Evolutionary conservation across 2,329 filamentous ascomycete genomes (phyloP).

Genomic region (Stylonectria norvegica): DNA sequence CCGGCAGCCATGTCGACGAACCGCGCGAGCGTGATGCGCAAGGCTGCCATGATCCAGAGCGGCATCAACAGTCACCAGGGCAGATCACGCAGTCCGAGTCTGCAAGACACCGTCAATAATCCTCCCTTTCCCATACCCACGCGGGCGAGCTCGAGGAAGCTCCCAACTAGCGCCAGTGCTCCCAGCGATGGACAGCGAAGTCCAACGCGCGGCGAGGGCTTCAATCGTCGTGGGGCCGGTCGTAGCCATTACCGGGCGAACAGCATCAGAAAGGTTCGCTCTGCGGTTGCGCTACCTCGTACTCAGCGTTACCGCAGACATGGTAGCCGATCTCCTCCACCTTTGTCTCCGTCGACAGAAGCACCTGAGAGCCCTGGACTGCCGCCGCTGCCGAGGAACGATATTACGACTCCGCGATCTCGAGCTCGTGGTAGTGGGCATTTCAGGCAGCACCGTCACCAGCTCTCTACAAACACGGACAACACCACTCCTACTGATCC

Average conservation of each 20-base stretch:
- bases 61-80: constrained; percentile 67
- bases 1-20: constrained; percentile 36
- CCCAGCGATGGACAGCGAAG: constrained; percentile 72
- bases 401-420: constrained; percentile 60
- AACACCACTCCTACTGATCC: constrained; percentile 44
- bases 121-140: constrained; percentile 93
- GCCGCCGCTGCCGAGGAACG: constrained; percentile 71
- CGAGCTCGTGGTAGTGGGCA: constrained; percentile 39
- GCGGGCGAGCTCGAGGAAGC: constrained; percentile 79
- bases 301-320: constrained; percentile 48
- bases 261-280: constrained; percentile 80
- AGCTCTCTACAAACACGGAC: constrained; percentile 58
- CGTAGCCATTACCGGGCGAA: constrained; percentile 51
- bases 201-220: constrained; percentile 62
- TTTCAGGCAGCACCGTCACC: constrained; percentile 49
- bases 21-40: constrained; percentile 65
- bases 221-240: constrained; percentile 50
- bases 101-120: constrained; percentile 54
- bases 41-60: constrained; percentile 75
- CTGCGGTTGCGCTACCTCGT: constrained; percentile 68
- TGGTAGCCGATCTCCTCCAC: constrained; percentile 59
- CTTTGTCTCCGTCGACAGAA: constrained; percentile 65
- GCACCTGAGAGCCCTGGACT: constrained; percentile 65
- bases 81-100: constrained; percentile 62
- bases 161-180: constrained; percentile 61